These are phyloP conservation scores for Fusarium heterosporum DNA, from an alignment of 2,329 filamentous ascomycete species.

Conservation along the genomic window DNA sequence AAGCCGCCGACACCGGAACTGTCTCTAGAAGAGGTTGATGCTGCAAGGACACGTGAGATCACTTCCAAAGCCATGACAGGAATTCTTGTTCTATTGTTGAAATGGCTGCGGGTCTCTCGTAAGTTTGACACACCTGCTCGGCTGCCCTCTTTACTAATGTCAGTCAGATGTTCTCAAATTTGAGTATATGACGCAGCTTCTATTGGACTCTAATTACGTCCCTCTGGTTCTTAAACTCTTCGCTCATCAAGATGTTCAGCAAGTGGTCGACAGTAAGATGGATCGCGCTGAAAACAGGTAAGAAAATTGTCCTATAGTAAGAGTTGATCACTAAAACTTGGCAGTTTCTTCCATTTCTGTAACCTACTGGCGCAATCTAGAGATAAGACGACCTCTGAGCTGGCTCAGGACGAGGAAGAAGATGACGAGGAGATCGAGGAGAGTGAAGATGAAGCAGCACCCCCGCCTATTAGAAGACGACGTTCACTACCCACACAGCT, in stretches of 20 bases:
- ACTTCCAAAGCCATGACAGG: slow-evolving; percentile 92
- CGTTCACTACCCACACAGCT: slow-evolving; percentile 58
- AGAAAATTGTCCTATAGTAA: slow-evolving; percentile 32
- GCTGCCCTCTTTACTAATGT: slow-evolving; percentile 28
- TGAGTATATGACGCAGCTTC: slow-evolving; percentile 92
- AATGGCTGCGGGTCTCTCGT: slow-evolving; percentile 98
- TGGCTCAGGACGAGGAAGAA: slow-evolving; percentile 52
- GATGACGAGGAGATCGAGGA: slow-evolving; percentile 56
- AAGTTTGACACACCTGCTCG: slow-evolving; percentile 54
- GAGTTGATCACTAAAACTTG: slow-evolving; percentile 8
- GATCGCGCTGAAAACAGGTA: slow-evolving; percentile 86
- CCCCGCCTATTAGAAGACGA: slow-evolving; percentile 80
- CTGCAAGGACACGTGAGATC: slow-evolving; percentile 84
- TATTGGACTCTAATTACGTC: slow-evolving; percentile 95
- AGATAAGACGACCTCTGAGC: slow-evolving; percentile 51
- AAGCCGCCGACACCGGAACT: slow-evolving; percentile 58
- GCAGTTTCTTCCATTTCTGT: slow-evolving; percentile 92
- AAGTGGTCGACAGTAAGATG: slow-evolving; percentile 85
- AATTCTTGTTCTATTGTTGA: slow-evolving; percentile 85
- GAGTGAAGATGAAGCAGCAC: slow-evolving; percentile 81
- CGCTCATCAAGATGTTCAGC: slow-evolving; percentile 92
- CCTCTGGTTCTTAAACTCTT: slow-evolving; percentile 93
- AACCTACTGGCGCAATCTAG: slow-evolving; percentile 71
- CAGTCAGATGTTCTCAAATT: slow-evolving; percentile 87
- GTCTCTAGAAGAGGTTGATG: slow-evolving; percentile 82